Base-by-base conservation (phyloP, 2,329 filamentous ascomycete genomes). In the Chalaropsis ovoidea region DNA sequence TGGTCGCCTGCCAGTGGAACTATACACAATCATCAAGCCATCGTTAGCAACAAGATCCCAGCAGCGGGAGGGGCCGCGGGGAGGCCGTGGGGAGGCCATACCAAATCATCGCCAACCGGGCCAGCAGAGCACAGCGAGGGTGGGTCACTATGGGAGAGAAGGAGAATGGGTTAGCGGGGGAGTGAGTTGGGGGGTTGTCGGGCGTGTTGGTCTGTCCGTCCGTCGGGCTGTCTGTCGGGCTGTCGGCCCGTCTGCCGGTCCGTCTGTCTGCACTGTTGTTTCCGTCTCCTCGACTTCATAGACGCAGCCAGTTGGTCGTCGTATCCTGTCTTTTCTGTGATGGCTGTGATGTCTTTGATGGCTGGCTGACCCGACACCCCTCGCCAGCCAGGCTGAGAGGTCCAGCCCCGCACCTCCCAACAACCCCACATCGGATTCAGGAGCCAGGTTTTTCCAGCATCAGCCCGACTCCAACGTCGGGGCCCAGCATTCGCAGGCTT, bases 1-100 rank as follows among this genome's bases (percentile, higher is more conserved):
- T 99, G 64, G 94, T 99, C 74, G 94, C 94, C 87, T 99, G 94
- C 94, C 94, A 99, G 86, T 97, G 94, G 76, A 99, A 99, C 93
- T 99, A 73, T 73, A 10, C 6, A 10, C 6, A 58, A 58, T 49
- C 27, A 47, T 8, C 31, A 43, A 58, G 19, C 10, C 22, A 63
- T 15, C 8, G 58, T 24, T 52, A 24, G 19, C 24, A 52, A 24
- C 47, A 52, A 52, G 24, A 11, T 0, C 8, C 5, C 19, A 24
- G 47, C 31, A 24, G n/a, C n/a, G 17, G n/a, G 24, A 24, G 19
- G 35, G 35, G 35, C 35, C 2, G 3, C 47, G 47, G 10, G n/a
- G n/a, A n/a, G n/a, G n/a, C n/a, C n/a, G 13, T 24, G 13, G 24
- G 52, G 13, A 69, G 61, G 69, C 82, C 90, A 75, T 92, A 97